These are phyloP conservation scores for Fusarium stilboides DNA, from an alignment of 2,329 filamentous ascomycete genomes.

Conservation along the genomic window DNA sequence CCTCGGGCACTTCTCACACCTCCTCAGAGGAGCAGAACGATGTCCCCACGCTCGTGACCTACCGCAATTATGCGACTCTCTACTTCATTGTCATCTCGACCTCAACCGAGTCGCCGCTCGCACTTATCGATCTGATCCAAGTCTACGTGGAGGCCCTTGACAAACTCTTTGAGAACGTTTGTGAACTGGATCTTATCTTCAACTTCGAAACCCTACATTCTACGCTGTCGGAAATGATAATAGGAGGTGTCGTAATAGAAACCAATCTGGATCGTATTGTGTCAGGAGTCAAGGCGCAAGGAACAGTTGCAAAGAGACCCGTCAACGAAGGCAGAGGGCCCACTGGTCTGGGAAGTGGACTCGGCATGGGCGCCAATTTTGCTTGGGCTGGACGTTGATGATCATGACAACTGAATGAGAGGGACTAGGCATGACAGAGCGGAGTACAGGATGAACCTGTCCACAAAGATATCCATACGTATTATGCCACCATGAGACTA, in stretches of 20 bases:
- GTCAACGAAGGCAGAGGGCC: conserved; percentile 76
- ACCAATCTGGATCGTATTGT: conserved; percentile 92
- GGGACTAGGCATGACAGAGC: conserved; percentile 26
- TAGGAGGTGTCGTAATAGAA: conserved; percentile 94
- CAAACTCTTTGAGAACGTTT: conserved; percentile 97
- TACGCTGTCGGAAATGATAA: conserved; percentile 92
- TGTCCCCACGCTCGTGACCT: conserved; percentile 94
- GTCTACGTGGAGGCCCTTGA: conserved; percentile 98
- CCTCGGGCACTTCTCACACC: conserved; percentile 74
- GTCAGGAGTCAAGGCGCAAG: conserved; percentile 83
- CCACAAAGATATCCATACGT: conserved; percentile 47
- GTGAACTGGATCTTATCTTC: conserved; percentile 98
- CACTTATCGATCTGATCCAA: conserved; percentile 95
- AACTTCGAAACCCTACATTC: conserved; percentile 98
- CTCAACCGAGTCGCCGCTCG: conserved; percentile 94
- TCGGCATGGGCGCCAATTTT: conserved; percentile 72
- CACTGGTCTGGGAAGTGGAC: conserved; percentile 63
- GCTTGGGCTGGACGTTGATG: conserved; percentile 65
- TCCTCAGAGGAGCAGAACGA: conserved; percentile 83
- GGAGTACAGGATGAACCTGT: conserved; percentile 39
- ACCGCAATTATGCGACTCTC: conserved; percentile 97
- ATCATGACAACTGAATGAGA: conserved; percentile 21
- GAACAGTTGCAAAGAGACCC: conserved; percentile 82
- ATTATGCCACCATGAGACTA: conserved; percentile 42
- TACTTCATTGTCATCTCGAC: conserved; percentile 99